Percentiles rank a stretch among this genome's conserved stretches.
Evolutionary conservation across 805 yeast genomes (phyloP).

Genomic region (Yamadazyma ubonensis): DNA sequence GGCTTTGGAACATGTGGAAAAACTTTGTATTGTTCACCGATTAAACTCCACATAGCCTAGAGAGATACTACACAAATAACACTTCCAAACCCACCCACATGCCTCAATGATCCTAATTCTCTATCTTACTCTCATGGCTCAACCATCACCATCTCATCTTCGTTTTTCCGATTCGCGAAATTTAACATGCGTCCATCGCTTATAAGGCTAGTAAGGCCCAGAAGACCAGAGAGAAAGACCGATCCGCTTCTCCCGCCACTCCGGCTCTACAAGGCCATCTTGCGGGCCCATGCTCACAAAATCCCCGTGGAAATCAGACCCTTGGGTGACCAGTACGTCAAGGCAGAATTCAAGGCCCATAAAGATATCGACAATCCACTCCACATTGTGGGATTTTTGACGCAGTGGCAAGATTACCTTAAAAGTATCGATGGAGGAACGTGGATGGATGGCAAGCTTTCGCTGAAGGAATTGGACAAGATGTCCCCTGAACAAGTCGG

Average conservation of each 20-base stretch:
- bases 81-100: too few species aligned
- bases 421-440: conserved; percentile 49
- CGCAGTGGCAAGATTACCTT: conserved; percentile 91
- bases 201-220: conserved; percentile 34
- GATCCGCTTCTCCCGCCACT: conserved; percentile 76
- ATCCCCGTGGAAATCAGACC: conserved; percentile 70
- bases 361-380: conserved; percentile 80
- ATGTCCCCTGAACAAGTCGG: conserved; percentile 89
- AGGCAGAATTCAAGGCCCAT: conserved; percentile 86
- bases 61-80: too few species aligned
- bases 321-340: conserved; percentile 88
- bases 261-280: conserved; percentile 69
- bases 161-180: conserved; percentile 5
- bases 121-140: too few species aligned
- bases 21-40: too few species aligned
- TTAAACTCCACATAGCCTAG: too few species aligned
- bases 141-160: too few species aligned
- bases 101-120: background rate
- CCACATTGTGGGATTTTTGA: conserved; percentile 88
- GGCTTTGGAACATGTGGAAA: too few species aligned
- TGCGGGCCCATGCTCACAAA: conserved; percentile 68
- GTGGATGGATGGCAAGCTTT: conserved; percentile 49
- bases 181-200: conserved; percentile 37
- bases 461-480: conserved; percentile 65
- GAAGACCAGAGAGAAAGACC: conserved; percentile 39